Percentiles rank a stretch among this genome's conserved stretches.
Evolutionary conservation across 2,329 filamentous ascomycete species (phyloP).

Genomic region (Eutypella sp.): DNA sequence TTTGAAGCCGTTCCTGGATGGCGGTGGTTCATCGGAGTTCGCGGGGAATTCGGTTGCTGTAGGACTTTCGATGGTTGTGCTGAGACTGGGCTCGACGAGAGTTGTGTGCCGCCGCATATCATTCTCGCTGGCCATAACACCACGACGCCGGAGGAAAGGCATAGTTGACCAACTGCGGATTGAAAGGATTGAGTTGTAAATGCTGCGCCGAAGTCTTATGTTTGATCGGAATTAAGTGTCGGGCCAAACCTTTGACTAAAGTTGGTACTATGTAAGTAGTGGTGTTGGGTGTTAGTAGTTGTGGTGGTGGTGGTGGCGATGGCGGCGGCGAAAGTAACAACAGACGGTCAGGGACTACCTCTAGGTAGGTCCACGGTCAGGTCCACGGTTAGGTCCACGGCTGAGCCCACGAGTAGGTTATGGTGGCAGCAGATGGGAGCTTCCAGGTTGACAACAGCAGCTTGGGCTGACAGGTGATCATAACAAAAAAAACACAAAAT

Average conservation of each 20-base stretch:
- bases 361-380: too few relatives aligned
- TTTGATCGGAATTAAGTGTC: too few relatives aligned
- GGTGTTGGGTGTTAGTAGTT: too few relatives aligned
- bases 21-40: neutral
- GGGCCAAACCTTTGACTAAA: too few relatives aligned
- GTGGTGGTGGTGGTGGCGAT: constrained; percentile 5
- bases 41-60: neutral
- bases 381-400: too few relatives aligned
- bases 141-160: constrained; percentile 59
- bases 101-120: constrained; percentile 52
- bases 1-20: neutral
- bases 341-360: too few relatives aligned
- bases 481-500: neutral
- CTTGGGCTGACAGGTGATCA: neutral
- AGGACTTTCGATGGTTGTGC: constrained; percentile 8
- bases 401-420: too few relatives aligned
- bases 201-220: too few relatives aligned
- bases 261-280: too few relatives aligned
- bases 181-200: too few relatives aligned
- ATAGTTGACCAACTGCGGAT: constrained; percentile 34
- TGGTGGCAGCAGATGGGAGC: neutral
- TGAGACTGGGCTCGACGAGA: constrained; percentile 20
- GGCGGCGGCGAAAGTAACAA: constrained; percentile 3
- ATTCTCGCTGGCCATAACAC: constrained; percentile 54
- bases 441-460: too few relatives aligned